Base-by-base conservation (phyloP, 805 yeast species). In the Ogataea minuta region DNA sequence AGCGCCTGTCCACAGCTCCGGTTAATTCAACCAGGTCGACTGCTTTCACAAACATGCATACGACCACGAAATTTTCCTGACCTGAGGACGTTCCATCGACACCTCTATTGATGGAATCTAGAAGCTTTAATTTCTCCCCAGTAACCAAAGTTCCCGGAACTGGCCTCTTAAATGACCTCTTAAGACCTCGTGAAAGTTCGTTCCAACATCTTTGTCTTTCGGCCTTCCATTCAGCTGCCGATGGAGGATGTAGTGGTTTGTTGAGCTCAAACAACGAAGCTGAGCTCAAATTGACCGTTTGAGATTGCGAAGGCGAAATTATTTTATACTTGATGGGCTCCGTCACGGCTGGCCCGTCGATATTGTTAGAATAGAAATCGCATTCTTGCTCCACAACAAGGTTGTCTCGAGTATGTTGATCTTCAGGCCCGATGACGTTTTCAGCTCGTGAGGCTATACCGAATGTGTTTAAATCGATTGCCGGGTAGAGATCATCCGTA, bases 51-150 rank as follows among this genome's bases (percentile, higher is more conserved):
- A 84, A 77, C 66, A 87, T 59, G 27, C 83, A 79, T 20, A 84
- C 76, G 16, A 85, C 76, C 1, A 79, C 78, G 56, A 83, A 86
- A 57, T 84, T 79, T 54, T 77, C 80, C 39, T 72, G 63, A 10
- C 75, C 77, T 1, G 82, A 79, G 19, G 76, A 77, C 21, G 76
- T 79, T 6, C 95, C 95, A 61, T 87, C 95, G 12, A 87, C 95
- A 9, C 95, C 91, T 50, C 95, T 71, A 33, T 75, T 70, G 32
- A 87, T 81, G 36, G 84, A 76, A 60, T 87, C 95, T 30, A 87
- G 62, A 40, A 69, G 58, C 49, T 76, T 76, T 25, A 69, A 67
- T 41, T 76, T 76, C 28, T 77, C 80, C 6, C 67, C 68, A 9
- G 76, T 74, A 55, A 87, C 54, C 15, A 66, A 62, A 2, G 78